Conservation (phyloP, 2,329 filamentous ascomycete genomes). For the Aschersonia sp. region DNA sequence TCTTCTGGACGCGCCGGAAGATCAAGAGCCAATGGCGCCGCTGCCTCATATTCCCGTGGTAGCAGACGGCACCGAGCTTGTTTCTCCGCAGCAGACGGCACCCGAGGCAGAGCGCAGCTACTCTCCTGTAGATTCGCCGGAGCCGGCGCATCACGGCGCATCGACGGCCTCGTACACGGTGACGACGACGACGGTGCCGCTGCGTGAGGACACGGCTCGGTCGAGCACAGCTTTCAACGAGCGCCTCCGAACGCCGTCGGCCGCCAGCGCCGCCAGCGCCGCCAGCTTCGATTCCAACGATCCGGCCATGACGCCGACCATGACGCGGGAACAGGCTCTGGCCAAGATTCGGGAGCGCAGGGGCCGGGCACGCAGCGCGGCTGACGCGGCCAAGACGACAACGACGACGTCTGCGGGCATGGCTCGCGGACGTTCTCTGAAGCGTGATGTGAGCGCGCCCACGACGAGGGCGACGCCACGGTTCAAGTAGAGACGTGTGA, state of each 20-base stretch:
- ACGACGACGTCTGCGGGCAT: slow-evolving; percentile 18
- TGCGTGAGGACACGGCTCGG: slow-evolving; percentile 27
- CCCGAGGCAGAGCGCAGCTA: slow-evolving; percentile 3
- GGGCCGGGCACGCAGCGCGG: slow-evolving; percentile 55
- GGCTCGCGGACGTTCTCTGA: slow-evolving; percentile 10
- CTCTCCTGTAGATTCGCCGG: slow-evolving; percentile 10
- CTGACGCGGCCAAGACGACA: slow-evolving; percentile 41
- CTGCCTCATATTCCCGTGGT: slow-evolving; percentile 24
- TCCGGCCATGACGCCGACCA: slow-evolving; percentile 47
- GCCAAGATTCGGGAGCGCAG: slow-evolving; percentile 61
- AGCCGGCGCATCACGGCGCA: slow-evolving; percentile 26
- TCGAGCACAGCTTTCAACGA: slow-evolving; percentile 26
- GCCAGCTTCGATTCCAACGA: slow-evolving; percentile 37
- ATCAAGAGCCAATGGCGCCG: slow-evolving; percentile 18
- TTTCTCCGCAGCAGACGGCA: background rate
- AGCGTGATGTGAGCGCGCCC: slow-evolving; percentile 35
- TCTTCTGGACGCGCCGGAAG: slow-evolving; percentile 39
- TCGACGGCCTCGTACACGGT: slow-evolving; percentile 30
- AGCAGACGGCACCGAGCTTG: slow-evolving; percentile 5
- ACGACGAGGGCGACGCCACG: slow-evolving; percentile 10
- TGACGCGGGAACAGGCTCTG: slow-evolving; percentile 60
- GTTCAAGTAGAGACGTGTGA: slow-evolving; percentile 1
- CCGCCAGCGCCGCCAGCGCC: slow-evolving; percentile 19
- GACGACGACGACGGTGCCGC: slow-evolving; percentile 36
- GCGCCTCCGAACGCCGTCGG: slow-evolving; percentile 29